Evolutionary conservation across 2,329 filamentous ascomycete species (phyloP), one percentile per base, ranked within the genome.

Genomic region (Paecilomyces sp.): DNA sequence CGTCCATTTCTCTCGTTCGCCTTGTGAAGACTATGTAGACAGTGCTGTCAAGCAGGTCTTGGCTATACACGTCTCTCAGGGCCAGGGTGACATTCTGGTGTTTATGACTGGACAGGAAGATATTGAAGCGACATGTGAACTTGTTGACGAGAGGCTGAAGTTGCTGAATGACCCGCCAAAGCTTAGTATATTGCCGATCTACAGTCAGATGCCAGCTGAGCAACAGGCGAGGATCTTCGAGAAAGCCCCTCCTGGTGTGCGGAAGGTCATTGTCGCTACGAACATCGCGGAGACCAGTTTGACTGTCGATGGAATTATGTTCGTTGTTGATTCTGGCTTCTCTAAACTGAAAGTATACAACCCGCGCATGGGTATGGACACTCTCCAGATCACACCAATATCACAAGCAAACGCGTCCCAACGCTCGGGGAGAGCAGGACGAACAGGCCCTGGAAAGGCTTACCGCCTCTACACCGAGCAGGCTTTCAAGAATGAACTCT

Each of bases 91-190:
- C 75, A 97, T 99, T 59, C 80, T 99, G 8, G 93, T 99, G 8
- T 99, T 99, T 75, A 99, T 99, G 94, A 99, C 95, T 0, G 94
- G 94, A 11, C 94, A 97, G 73, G 95, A 99, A 76, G 94, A 99
- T 70, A 99, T 99, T 62, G 94, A 99, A 74, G 89, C 89, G 51
- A 99, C 95, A 0, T 99, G 94, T 71, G 94, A 99, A 70, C 80
- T 97, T 22, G 84, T 97, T 2, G 90, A 91, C 58, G 93, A 97
- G 71, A 84, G 94, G 52, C 80, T 99, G 15, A 88, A 91, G 64
- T 85, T 93, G 31, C 83, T 99, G 33, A 97, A 97, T 63, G 92
- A 99, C 68, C 93, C 94, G 0, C 92, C 94, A 1, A 93, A 96
- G 71, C 85, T 99, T 60, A 93, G 90, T 71, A 96, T 99, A 58